Base-by-base conservation (phyloP, 2,329 filamentous ascomycete species). In the Xylaria sp. region DNA sequence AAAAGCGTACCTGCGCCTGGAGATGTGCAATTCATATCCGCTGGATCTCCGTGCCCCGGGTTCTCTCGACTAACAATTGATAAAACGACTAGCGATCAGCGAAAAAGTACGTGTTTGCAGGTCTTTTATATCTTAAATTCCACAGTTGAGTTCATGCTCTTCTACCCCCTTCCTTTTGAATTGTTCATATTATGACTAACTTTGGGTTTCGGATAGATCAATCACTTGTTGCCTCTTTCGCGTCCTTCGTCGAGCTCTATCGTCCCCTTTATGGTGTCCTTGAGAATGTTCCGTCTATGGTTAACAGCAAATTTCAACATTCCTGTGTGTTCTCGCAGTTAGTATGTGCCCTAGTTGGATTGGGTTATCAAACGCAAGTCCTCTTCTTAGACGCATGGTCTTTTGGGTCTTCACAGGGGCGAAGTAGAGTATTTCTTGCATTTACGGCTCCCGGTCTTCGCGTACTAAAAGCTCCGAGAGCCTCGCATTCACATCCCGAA, bases 31-130 rank as follows among this genome's bases (percentile, higher is more conserved):
- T 86, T 93, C 37, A 88, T 95, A 9, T 87, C 87, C 1, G 93
- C 88, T 1, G 93, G 93, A 0, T 92, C 89, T 61, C 93, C 93
- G 0, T 97, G 93, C 72, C 92, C 91, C 18, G 93, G 91, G 0
- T 96, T 94, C 74, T 94, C 92, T 0, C 63, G 73, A 0, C 78
- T 93, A 0, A 94, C 94, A 5, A 73, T 73, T 0, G 79, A 90
- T 73, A 89, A 85, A 74, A 81, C 83, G 0, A 90, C 86, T 1
- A 76, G 82, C 0, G 63, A 81, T 3, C 90, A 92, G 9, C 80
- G 89, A 6, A 88, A 88, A 68, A 94, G 69, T 70, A 65, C 37
- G 69, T 65, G 39, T 46, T 32, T 23, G 13, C n/a, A 18, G 3
- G 15, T 34, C 12, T 54, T 34, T 15, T 32, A 10, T 32, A 15